These are phyloP conservation scores for Suillus cothurnatus DNA, from an alignment of 768 basidiomycete genomes.

Conservation along the genomic window DNA sequence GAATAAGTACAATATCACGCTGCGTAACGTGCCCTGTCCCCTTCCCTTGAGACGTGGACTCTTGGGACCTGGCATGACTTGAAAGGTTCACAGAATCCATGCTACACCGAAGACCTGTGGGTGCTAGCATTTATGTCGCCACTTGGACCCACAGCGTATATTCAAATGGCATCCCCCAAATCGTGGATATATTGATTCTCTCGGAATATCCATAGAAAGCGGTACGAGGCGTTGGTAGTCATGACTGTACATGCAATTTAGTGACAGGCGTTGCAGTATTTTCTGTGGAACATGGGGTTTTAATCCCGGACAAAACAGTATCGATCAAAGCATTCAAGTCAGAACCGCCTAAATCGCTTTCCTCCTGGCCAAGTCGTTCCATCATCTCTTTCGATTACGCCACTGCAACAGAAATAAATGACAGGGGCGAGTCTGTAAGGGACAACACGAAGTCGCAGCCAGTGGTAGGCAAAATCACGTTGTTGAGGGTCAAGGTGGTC, in stretches of 20 bases:
- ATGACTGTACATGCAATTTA: background rate
- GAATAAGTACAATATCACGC: background rate
- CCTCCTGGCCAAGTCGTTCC: background rate
- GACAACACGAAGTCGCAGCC: constrained; percentile 31
- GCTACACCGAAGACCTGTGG: no score
- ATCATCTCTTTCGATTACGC: background rate
- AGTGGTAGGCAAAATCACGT: constrained; percentile 23
- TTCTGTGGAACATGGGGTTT: background rate
- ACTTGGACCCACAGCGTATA: background rate
- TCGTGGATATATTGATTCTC: background rate
- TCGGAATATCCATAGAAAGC: background rate
- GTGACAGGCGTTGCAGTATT: background rate
- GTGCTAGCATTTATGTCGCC: no score
- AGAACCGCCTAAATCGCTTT: background rate
- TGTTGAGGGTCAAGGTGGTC: constrained; percentile 27
- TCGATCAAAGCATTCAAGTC: background rate
- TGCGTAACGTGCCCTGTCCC: background rate
- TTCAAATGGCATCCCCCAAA: background rate
- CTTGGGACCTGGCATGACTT: no score
- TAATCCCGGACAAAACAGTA: background rate
- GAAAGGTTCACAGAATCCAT: no score
- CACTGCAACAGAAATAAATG: constrained; percentile 33
- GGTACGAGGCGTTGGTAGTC: background rate
- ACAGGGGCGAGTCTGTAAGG: constrained; percentile 26
- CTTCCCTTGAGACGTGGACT: no score